Base-by-base conservation (phyloP, 495 filamentous ascomycete genomes). In the Penicilliopsis zonata region DNA sequence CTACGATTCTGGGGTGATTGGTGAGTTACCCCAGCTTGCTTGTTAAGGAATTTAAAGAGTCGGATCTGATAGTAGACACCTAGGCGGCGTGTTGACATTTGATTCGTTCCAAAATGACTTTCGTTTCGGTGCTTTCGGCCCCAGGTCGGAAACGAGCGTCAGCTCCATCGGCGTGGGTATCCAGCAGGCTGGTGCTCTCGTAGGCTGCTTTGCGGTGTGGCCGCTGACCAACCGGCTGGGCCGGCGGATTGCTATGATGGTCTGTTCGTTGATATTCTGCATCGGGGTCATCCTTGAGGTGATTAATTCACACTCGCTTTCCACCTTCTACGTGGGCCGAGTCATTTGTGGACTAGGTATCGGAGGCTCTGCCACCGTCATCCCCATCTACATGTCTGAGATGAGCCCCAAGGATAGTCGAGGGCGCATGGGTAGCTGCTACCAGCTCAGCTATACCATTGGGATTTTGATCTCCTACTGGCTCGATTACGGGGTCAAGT, bases 371-470 rank as follows among this genome's bases (percentile, higher is more conserved):
- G 65, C 69, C 0, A 69, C 67, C 8, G 59, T 72, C 9, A 67
- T 72, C 0, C 72, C 74, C 2, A 76, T 72, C 37, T 73, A 67
- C 37, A 58, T 65, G 26, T 58, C 65, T 9, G 72, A 76, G 43
- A 74, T 67, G 57, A 66, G 66, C 33, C 69, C 70, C 0, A 68
- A 64, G 28, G 56, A 67, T 9, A 61, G 72, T 30, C 59, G 70
- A 19, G 70, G 64, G 2, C 57, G 65, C 12, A 55, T 73, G 13
- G 70, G 65, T 28, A 52, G 53, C 35, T 65, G 65, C 36, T 71
- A 66, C 40, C 67, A 71, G 34, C 59, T 69, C 26, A 65, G 65
- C 26, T 71, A 65, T 34, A 68, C 67, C 0, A 54, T 68, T 33
- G 69, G 69, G 0, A 65, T 71, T 15, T 53, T 70, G 17, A 41